These are phyloP conservation scores for Arthrobotrys pseudoclavata DNA, from an alignment of 2,329 filamentous ascomycete species.

Conservation along the genomic window DNA sequence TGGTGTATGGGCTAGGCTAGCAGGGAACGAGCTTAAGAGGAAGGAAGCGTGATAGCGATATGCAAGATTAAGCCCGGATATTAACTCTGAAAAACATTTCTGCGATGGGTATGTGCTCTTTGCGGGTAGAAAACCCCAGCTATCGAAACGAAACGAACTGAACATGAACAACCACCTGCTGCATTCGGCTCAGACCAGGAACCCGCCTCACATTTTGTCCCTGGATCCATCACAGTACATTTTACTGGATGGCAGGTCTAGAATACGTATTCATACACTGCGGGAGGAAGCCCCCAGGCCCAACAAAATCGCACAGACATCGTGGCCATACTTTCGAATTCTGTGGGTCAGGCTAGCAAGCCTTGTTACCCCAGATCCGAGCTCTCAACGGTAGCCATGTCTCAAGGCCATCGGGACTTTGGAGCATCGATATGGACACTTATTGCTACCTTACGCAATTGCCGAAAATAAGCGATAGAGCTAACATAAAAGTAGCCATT, in stretches of 20 bases:
- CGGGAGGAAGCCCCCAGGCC: slow-evolving; percentile 1
- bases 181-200: slow-evolving; percentile 46
- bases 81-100: slow-evolving; percentile 50
- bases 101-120: slow-evolving; percentile 14
- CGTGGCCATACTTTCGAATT: slow-evolving; percentile 35
- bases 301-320: slow-evolving; percentile 37
- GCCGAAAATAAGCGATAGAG: slow-evolving; percentile 59
- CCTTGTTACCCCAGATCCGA: slow-evolving; percentile 60
- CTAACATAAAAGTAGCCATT: slow-evolving; percentile 57
- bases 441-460: slow-evolving; percentile 57
- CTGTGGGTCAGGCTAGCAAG: slow-evolving; percentile 19
- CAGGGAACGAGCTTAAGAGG: slow-evolving; percentile 37
- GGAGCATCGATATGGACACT: slow-evolving; percentile 36
- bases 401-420: slow-evolving; percentile 25
- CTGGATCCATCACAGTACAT: slow-evolving; percentile 28
- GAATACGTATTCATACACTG: neutral
- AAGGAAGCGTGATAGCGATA: slow-evolving; percentile 46
- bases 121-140: slow-evolving; percentile 12
- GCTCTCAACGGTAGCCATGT: slow-evolving; percentile 43
- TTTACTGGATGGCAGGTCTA: slow-evolving; percentile 21
- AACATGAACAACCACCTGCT: slow-evolving; percentile 45
- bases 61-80: slow-evolving; percentile 58
- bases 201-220: slow-evolving; percentile 53
- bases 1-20: neutral
- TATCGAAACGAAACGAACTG: slow-evolving; percentile 33